phyloP scores from a whole-genome alignment of 306 rosid genomes.

The Quercus glauca region DNA sequence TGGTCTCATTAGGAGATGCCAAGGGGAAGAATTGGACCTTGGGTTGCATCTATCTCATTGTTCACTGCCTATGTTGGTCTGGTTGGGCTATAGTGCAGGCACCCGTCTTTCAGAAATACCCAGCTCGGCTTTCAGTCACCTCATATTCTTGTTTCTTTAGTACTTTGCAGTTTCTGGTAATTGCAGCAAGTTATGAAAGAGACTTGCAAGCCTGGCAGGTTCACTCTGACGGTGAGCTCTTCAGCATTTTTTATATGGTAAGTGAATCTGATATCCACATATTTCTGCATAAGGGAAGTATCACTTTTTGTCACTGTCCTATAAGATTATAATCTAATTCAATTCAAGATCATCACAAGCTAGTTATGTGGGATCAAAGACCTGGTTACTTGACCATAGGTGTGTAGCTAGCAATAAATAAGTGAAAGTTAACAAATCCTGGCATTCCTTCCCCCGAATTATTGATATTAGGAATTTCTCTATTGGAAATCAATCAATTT shows the following conservation, averaged over 20 bases:
- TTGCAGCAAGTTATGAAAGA: slow-evolving; percentile 36
- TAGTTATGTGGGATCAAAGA: too few relatives aligned
- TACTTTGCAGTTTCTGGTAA: slow-evolving; percentile 34
- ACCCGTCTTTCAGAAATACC: slow-evolving; percentile 37
- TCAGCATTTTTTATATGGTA: slow-evolving; percentile 54
- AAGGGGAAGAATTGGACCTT: slow-evolving; percentile 50
- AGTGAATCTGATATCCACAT: slow-evolving; percentile 12
- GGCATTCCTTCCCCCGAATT: too few relatives aligned
- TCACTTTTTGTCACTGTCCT: not conserved
- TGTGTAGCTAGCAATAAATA: too few relatives aligned
- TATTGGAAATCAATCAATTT: too few relatives aligned
- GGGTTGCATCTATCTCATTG: slow-evolving; percentile 61
- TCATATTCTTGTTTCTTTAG: slow-evolving; percentile 56
- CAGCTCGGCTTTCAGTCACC: slow-evolving; percentile 46
- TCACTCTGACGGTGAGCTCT: slow-evolving; percentile 39
- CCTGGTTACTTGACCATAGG: too few relatives aligned
- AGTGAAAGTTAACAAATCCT: too few relatives aligned
- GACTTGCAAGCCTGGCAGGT: slow-evolving; percentile 42
- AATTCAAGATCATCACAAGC: too few relatives aligned
- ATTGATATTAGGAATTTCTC: too few relatives aligned
- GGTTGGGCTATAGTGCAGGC: slow-evolving; percentile 63
- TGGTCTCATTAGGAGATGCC: slow-evolving; percentile 37
- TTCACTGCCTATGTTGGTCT: slow-evolving; percentile 65
- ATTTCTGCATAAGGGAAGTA: slow-evolving; percentile 1
- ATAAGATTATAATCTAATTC: not conserved